These are phyloP conservation scores for Ephemerocybe angulata DNA, from an alignment of 768 basidiomycete genomes.

Conservation along the genomic window DNA sequence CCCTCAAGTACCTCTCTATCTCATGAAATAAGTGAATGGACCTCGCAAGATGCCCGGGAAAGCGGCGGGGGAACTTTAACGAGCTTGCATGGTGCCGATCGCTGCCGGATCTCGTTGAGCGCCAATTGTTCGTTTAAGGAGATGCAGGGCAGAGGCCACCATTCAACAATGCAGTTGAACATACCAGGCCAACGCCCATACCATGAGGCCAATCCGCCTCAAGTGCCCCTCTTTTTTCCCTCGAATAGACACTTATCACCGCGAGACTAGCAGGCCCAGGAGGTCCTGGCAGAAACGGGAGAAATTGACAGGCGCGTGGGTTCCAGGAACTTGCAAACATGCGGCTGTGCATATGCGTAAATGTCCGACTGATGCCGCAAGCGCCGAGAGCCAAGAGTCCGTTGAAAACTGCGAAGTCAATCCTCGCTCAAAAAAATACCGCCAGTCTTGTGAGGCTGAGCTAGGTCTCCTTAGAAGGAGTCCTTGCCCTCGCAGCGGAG, in stretches of 20 bases:
- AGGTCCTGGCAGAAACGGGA: neutral
- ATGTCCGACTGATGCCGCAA: constrained; percentile 3
- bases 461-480: too few relatives aligned
- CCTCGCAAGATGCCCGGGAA: neutral
- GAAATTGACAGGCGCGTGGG: constrained; percentile 5
- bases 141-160: neutral
- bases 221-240: neutral
- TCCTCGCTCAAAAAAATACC: too few relatives aligned
- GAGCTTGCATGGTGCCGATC: neutral
- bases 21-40: neutral
- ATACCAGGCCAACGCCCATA: neutral
- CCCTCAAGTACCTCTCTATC: neutral
- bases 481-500: too few relatives aligned
- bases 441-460: too few relatives aligned
- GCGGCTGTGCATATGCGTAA: constrained; percentile 12
- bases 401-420: too few relatives aligned
- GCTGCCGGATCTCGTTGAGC: constrained; percentile 3
- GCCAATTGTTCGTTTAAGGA: constrained; percentile 3
- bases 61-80: neutral
- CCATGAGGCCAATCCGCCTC: neutral
- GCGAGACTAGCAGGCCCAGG: neutral
- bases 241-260: neutral
- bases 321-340: constrained; percentile 1
- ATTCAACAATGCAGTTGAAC: constrained; percentile 1
- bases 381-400: neutral